Percentiles rank a stretch among this genome's conserved stretches.
Evolutionary conservation across 176 grass and related monocot species (phyloP).

Genomic region (Triticum turgidum): DNA sequence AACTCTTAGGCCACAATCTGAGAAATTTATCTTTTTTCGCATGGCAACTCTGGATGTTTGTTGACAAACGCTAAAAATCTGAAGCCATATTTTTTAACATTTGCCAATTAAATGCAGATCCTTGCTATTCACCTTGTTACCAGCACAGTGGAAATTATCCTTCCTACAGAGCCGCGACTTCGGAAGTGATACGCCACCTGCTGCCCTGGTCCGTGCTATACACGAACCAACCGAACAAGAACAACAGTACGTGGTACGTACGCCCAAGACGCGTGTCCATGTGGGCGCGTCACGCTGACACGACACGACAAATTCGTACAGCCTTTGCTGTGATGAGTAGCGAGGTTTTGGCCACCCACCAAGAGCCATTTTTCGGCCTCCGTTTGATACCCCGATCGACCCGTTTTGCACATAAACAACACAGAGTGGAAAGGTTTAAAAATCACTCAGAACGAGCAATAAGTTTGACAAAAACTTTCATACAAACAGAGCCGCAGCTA

Average conservation of each 20-base stretch:
- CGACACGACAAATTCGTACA: background rate
- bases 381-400: background rate
- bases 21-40: too few relatives aligned
- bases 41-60: too few relatives aligned
- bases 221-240: background rate
- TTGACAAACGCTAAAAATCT: too few relatives aligned
- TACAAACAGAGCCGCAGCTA: background rate
- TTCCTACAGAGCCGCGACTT: background rate
- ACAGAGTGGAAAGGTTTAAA: background rate
- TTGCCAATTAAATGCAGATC: too few relatives aligned
- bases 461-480: background rate
- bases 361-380: background rate
- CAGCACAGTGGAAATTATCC: background rate
- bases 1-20: too few relatives aligned
- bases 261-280: background rate
- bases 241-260: background rate
- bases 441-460: too few relatives aligned
- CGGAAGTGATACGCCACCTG: background rate
- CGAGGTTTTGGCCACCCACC: background rate
- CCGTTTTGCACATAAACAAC: background rate
- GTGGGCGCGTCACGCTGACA: background rate
- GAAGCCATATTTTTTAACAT: too few relatives aligned
- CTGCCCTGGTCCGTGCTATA: background rate
- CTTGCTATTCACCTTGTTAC: background rate
- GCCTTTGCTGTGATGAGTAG: background rate